Percentiles rank a stretch among this genome's conserved stretches.
Evolutionary conservation across 176 grass and related monocot species (phyloP).

Genomic region (Triticum turgidum): DNA sequence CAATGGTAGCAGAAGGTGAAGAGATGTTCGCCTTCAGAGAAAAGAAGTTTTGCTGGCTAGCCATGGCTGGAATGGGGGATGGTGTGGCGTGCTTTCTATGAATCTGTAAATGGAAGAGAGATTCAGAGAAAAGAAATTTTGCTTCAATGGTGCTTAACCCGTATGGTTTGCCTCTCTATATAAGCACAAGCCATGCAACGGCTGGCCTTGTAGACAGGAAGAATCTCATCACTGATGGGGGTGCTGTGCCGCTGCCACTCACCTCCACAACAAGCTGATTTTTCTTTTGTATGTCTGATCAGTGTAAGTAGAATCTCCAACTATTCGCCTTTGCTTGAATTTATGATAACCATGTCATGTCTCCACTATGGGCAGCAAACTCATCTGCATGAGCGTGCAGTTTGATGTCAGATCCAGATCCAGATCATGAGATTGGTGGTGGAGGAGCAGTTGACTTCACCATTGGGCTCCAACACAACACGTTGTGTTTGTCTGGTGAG

Average conservation of each 20-base stretch:
- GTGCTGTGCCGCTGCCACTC: conserved; percentile 5
- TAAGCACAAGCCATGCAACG: background rate
- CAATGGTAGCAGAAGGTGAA: background rate
- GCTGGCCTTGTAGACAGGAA: background rate
- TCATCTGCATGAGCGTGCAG: background rate
- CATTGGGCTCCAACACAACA: background rate
- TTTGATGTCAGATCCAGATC: background rate
- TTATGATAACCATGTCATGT: background rate
- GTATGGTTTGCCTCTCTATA: conserved; percentile 11
- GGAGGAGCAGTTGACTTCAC: background rate
- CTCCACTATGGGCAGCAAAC: background rate
- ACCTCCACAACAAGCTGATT: conserved; percentile 6
- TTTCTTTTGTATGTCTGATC: background rate
- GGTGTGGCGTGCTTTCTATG: background rate
- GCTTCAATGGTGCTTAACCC: conserved; percentile 3
- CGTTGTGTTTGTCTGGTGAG: background rate
- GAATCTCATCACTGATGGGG: background rate
- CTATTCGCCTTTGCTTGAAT: background rate
- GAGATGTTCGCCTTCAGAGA: background rate
- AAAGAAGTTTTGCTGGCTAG: conserved; percentile 26
- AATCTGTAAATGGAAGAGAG: conserved; percentile 18
- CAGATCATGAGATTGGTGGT: background rate
- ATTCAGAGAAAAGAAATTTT: background rate
- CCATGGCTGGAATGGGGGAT: conserved; percentile 28
- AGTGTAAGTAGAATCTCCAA: background rate